Base-by-base conservation (phyloP, 805 yeast genomes). In the Zygosaccharomyces pseudorouxii region DNA sequence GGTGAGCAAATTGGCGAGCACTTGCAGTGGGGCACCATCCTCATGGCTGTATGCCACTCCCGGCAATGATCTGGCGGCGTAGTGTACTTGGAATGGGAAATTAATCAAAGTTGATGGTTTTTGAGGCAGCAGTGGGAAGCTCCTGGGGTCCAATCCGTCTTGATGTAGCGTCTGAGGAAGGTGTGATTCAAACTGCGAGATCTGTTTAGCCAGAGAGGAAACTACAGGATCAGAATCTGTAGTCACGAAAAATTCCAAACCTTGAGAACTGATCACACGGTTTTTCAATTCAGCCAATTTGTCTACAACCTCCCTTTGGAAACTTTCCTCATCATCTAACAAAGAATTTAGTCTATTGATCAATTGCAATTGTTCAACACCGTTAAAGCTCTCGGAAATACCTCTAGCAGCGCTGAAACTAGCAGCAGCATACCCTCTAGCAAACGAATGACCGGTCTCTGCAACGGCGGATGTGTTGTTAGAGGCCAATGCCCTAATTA, bases 1-100 rank as follows among this genome's bases (percentile, higher is more conserved):
- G 0, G 96, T 84, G 56, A 89, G 66, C 49, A 93, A 65, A 56
- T 85, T 90, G 1, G 97, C 77, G 41, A 93, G 72, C 0, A 93
- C 80, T 66, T 88, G 96, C 38, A 93, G 74, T 1, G 89, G 74
- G 0, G 98, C 95, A 31, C 96, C 89, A 55, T 92, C 97, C 44
- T 74, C 69, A 45, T 81, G 75, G 3, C 74, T 65, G 63, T 88
- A 89, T 3, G 81, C 71, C 3, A 85, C 81, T 20, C 96, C 96
- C 7, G 71, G 61, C 18, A 79, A 64, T 0, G 87, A 83, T 19
- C 79, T 70, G 0, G 96, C 84, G 0, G 93, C 77, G 61, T 89
- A 92, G 40, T 87, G 83, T 3, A 92, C 95, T 61, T 89, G 97
- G 69, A 86, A 88, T 19, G 97, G 97, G 52, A 92, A 73, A 51